Evolutionary conservation across 2,329 filamentous ascomycete genomes (phyloP).

Genomic region (Exophiala sp.): DNA sequence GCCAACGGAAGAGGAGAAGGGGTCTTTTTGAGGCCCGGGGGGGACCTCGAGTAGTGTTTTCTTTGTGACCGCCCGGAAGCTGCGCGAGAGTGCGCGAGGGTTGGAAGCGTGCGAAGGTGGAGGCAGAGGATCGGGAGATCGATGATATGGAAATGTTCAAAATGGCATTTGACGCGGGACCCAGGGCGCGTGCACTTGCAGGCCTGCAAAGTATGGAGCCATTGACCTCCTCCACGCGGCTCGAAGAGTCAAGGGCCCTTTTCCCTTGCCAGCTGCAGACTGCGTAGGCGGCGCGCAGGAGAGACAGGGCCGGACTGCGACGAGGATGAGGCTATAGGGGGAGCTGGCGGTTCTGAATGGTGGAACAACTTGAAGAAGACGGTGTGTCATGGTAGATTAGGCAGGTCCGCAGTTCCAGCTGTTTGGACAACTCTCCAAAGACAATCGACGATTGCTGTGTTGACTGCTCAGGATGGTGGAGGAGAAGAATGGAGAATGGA

Average conservation of each 20-base stretch:
- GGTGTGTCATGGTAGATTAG: constrained; percentile 10
- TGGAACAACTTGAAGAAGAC: constrained; percentile 1
- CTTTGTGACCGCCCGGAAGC: constrained; percentile 1
- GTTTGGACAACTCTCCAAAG: constrained; percentile 3
- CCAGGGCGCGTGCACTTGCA: neutral
- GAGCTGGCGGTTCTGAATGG: constrained; percentile 3
- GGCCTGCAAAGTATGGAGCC: no score
- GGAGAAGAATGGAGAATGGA: no score
- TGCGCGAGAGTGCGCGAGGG: constrained; percentile 5
- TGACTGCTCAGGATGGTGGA: no score
- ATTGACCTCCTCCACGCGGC: constrained; percentile 10
- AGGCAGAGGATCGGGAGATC: constrained; percentile 10
- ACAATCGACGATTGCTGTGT: neutral
- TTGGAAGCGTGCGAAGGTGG: constrained; percentile 6
- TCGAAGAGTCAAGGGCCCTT: no score
- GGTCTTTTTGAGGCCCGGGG: constrained; percentile 12
- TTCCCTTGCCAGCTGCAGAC: no score
- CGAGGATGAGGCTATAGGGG: neutral
- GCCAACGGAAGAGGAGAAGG: constrained; percentile 10
- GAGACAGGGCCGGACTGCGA: neutral
- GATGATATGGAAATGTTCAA: constrained; percentile 23
- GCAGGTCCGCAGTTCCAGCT: constrained; percentile 2
- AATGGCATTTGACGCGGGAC: constrained; percentile 18
- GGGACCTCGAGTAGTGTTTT: constrained; percentile 1
- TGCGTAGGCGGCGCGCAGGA: constrained; percentile 8